Evolutionary conservation across 2,329 filamentous ascomycete species (phyloP).

Genomic region (Beauveria bassiana): DNA sequence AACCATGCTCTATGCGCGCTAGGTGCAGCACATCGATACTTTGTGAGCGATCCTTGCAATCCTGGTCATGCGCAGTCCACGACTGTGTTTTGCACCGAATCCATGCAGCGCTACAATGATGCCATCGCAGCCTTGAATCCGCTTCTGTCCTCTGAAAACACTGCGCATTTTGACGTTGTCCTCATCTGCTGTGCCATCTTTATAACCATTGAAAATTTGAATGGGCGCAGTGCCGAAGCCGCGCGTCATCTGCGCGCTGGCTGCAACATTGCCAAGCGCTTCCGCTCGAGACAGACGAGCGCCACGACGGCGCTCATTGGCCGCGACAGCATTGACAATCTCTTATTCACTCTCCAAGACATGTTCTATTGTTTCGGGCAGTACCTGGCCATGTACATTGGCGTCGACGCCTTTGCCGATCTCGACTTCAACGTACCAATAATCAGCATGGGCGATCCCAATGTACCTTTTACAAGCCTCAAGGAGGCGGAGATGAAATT

Average conservation of each 20-base stretch:
- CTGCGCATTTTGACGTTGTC: constrained; percentile 13
- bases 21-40: not conserved
- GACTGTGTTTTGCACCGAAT: not conserved
- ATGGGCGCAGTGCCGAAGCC: constrained; percentile 17
- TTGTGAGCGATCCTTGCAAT: not conserved
- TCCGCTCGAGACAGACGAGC: not conserved
- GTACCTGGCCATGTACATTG: constrained; percentile 14
- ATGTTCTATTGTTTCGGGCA: constrained; percentile 16
- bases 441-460: not conserved
- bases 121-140: constrained; percentile 16
- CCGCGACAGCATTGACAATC: not conserved
- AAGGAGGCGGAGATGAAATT: constrained; percentile 14
- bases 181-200: constrained; percentile 19
- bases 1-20: not conserved
- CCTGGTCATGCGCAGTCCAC: not conserved
- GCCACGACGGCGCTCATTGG: not conserved
- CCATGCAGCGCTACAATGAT: constrained; percentile 17
- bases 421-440: constrained; percentile 7
- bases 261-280: constrained; percentile 11
- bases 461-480: constrained; percentile 6
- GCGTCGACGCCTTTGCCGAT: constrained; percentile 14
- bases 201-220: constrained; percentile 18
- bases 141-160: constrained; percentile 13
- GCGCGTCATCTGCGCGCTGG: constrained; percentile 17
- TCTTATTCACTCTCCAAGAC: not conserved